phyloP scores from a whole-genome alignment of 2,329 filamentous ascomycete species.

The Lasiodiplodia theobromae region DNA sequence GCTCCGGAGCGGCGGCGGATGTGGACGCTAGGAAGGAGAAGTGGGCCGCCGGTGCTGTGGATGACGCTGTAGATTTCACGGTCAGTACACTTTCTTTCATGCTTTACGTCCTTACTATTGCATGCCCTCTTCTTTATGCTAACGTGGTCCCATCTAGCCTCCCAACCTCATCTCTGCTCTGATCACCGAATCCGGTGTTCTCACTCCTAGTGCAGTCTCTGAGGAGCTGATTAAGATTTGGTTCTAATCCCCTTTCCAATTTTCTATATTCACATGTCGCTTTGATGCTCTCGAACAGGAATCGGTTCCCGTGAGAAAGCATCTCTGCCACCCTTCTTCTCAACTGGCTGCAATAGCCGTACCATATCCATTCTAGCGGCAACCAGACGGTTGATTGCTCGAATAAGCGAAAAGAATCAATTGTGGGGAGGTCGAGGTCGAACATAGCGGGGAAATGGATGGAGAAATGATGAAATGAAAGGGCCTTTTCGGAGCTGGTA shows the following conservation, averaged over 20 bases:
- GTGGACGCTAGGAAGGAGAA: slow-evolving; percentile 32
- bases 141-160: slow-evolving; percentile 55
- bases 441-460: neutral
- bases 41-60: slow-evolving; percentile 33
- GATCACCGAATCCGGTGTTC: slow-evolving; percentile 77
- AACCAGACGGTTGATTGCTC: neutral
- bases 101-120: neutral
- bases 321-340: neutral
- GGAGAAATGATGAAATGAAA: neutral
- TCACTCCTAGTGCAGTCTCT: slow-evolving; percentile 73
- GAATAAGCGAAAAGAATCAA: neutral
- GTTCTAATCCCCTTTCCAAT: slow-evolving; percentile 42
- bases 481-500: neutral
- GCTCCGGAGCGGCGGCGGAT: slow-evolving; percentile 23
- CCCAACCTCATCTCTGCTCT: slow-evolving; percentile 74
- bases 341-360: neutral
- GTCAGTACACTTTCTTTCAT: slow-evolving; percentile 51
- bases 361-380: neutral
- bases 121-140: neutral
- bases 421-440: neutral
- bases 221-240: slow-evolving; percentile 73
- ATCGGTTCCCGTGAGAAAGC: neutral
- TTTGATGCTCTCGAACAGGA: neutral
- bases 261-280: neutral
- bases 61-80: slow-evolving; percentile 73